These are phyloP conservation scores for Smittium mucronatum DNA, from an alignment of 371 early-diverging fungal species.

Conservation along the genomic window DNA sequence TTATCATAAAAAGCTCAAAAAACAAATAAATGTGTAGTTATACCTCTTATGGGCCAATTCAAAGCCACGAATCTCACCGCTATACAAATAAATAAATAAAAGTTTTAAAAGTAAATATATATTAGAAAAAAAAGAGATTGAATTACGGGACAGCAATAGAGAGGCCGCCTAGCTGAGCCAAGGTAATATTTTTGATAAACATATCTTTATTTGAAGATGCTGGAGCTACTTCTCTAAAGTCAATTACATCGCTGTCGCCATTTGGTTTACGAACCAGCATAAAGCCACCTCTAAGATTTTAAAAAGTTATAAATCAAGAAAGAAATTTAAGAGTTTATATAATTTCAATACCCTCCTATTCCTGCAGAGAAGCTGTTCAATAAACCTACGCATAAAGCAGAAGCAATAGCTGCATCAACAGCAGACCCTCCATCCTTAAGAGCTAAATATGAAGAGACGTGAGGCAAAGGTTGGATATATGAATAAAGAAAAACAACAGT, in stretches of 20 bases:
- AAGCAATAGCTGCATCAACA: conserved; percentile 92
- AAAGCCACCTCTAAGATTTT: conserved; percentile 72
- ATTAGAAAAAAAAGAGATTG: background rate
- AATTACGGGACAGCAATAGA: conserved; percentile 69
- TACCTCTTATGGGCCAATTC: conserved; percentile 57
- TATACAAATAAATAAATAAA: background rate
- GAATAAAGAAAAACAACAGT: background rate
- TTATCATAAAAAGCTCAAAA: too few relatives aligned
- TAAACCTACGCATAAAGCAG: conserved; percentile 86
- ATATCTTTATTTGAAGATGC: conserved; percentile 51
- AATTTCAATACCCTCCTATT: conserved; percentile 46
- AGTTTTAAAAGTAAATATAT: background rate
- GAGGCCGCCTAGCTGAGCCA: conserved; percentile 62
- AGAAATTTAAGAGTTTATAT: background rate
- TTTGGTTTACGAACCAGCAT: conserved; percentile 71
- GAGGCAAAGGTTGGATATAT: background rate
- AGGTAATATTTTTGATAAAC: conserved; percentile 49
- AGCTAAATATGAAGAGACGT: conserved; percentile 28
- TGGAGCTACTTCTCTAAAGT: conserved; percentile 89
- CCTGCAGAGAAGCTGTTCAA: conserved; percentile 93
- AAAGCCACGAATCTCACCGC: conserved; percentile 78
- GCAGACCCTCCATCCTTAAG: conserved; percentile 90
- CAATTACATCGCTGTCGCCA: conserved; percentile 41
- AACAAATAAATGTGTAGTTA: conserved; percentile 22
- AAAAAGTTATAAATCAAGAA: background rate